Base-by-base conservation (phyloP, 495 filamentous ascomycete genomes). In the Wilcoxina mikolae region DNA sequence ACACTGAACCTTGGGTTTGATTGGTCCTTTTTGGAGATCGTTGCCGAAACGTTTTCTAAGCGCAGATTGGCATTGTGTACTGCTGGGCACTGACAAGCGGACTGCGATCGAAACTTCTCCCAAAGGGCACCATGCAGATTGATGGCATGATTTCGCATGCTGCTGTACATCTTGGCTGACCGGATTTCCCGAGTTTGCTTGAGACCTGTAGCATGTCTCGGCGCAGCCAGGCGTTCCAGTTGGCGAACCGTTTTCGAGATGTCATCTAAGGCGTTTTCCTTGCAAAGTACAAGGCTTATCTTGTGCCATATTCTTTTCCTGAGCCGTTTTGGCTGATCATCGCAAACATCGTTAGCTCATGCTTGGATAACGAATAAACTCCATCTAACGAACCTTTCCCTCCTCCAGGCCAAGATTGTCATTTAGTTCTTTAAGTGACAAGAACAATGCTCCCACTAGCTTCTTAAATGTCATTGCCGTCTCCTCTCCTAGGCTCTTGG, bases 11-110 rank as follows among this genome's bases (percentile, higher is more conserved):
- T 35, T 23, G 56, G 39, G 44, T 35, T 44, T 29, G n/a, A n/a
- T n/a, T n/a, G n/a, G n/a, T 45, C 12, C 7, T 41, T 38, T 27
- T 18, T 27, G 22, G 3, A 42, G 45, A 15, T 54, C 39, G 35
- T 18, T 4, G 11, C 31, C 18, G 31, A 48, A 15, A n/a, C 43
- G 22, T n/a, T 46, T 44, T 67, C 65, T 2, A 68, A 42, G 28
- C 59, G 65, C 17, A 68, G 31, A 22, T 55, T 62, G 3, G 59
- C 65, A 23, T 51, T 42, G 41, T 68, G 65, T 18, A 57, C 53
- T 23, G 46, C 23, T 4, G 47, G 45, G 48, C 65, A 68, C 9
- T 25, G 10, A 56, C 65, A 67, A 3, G 48, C 3, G 17, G 57
- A 50, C 35, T 5, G 11, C 51, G 27, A 15, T 9, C 50, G 51